Base-by-base conservation (phyloP, 257 asterid genomes). In the Rubia yunnanensis region DNA sequence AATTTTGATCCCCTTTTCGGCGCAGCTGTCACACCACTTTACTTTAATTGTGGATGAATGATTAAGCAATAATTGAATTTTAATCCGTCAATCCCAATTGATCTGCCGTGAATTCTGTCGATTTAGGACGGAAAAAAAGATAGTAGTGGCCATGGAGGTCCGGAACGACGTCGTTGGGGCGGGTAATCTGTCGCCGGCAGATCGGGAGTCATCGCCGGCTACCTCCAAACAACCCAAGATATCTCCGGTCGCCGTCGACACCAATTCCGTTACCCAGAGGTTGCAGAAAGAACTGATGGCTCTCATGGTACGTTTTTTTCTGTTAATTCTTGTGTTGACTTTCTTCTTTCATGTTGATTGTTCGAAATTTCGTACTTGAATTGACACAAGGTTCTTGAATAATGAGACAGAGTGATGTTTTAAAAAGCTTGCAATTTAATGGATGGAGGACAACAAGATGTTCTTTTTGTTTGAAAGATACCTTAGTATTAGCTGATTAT, bases 281-380 rank as follows among this genome's bases (percentile, higher is more conserved):
- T 74, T 86, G 79, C 95, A 86, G 79, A 86, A 86, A 80, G 95
- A 86, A 80, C 87, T 84, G 57, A 86, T 84, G 91, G 80, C 91
- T 65, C 83, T 84, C 59, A 86, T 84, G 95, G 88, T 86, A 84
- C n/a, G 4, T 36, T 56, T 48, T 31, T 14, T 49, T 13, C 36
- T 15, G 8, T 11, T 9, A 35, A 3, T 36, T n/a, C 49, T 10
- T 10, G 7, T 34, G 5, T 9, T 17, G 14, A 58, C 4, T 8
- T 48, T 31, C 23, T 32, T 39, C 14, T 31, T 32, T 60, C n/a
- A 20, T 35, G 64, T 22, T 4, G 26, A 5, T 7, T 48, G 0
- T 15, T 26, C 1, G 18, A 7, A 13, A 10, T 31, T 3, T 20
- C 24, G 34, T 46, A 3, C 28, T 26, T 46, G n/a, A 15, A 10